Base-by-base conservation (phyloP, 1,284 basidiomycete genomes). In the Pascua sp. region DNA sequence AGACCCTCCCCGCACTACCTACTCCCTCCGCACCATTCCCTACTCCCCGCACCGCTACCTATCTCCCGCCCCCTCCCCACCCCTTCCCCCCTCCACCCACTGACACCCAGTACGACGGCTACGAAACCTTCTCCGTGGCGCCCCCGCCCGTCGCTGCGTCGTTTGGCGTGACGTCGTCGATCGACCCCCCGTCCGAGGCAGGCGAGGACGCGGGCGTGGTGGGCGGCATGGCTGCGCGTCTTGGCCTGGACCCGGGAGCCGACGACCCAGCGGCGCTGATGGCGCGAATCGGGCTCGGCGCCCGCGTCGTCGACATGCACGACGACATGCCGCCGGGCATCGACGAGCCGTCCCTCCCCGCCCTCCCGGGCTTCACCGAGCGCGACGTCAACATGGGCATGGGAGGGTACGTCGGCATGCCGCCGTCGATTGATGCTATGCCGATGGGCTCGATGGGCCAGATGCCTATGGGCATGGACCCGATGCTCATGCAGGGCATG, bases 281-380 rank as follows among this genome's bases (percentile, higher is more conserved):
- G 67, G 73, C 75, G 57, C 66, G 68, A 42, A 63, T 78, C 0
- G 76, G 76, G 0, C 56, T 78, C n/a, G 75, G 75, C 9, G 72
- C 73, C 13, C 58, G 76, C 43, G 69, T 78, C 10, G 69, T 78
- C 15, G 76, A 78, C 59, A 61, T 76, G 13, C 73, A 76, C 63
- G 76, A 76, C 55, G 76, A 78, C 55, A 67, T 78, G 36, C 76
- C 76, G 47, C 76, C 76, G 4, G 74, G 75, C 4, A 77, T 78
- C 39, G 76, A 78, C 60, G 76, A 78, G 59, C 76, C 76, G 12
- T 76, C 73, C 11, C 66, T 78, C n/a, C 76, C 76, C 11, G 73
- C 73, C 9, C 60, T 78, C 12, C 73, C 73, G 0, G 66, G 67
- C 15, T 69, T 69, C 42, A 55, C 47, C 56, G 46, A 32, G 24